phyloP scores from a whole-genome alignment of 148 eudicot genomes.

The Fagopyrum esculentum region DNA sequence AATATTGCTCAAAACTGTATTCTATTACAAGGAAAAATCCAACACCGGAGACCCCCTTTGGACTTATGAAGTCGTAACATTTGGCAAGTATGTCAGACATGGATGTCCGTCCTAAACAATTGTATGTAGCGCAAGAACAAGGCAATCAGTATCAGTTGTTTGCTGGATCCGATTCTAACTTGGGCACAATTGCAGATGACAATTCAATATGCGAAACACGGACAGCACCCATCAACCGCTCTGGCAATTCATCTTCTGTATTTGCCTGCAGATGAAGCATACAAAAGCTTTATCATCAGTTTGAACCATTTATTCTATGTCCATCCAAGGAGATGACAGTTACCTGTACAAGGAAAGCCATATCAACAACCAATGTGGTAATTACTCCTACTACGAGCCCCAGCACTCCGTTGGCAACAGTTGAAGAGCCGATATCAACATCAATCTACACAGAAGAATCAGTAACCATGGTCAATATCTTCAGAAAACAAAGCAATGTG shows the following conservation, averaged over 20 bases:
- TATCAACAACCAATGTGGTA: conserved; percentile 91
- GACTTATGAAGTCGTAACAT: background rate
- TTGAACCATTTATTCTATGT: too few species aligned
- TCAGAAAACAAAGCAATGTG: background rate
- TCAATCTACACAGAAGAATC: conserved; percentile 56
- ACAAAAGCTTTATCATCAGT: background rate
- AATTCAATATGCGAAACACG: conserved; percentile 83
- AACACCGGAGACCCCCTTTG: background rate
- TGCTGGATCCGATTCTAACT: conserved; percentile 51
- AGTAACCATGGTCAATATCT: conserved; percentile 12
- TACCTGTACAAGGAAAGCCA: conserved; percentile 99
- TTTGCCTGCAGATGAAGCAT: conserved; percentile 46
- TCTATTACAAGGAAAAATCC: background rate
- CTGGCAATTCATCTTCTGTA: conserved; percentile 75
- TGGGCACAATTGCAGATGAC: conserved; percentile 79
- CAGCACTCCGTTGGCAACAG: conserved; percentile 98
- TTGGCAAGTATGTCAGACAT: conserved; percentile 7
- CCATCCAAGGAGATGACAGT: background rate
- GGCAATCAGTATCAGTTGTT: conserved; percentile 14
- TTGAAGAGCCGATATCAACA: conserved; percentile 96
- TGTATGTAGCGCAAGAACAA: background rate
- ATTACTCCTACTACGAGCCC: conserved; percentile 96
- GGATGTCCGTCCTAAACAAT: background rate
- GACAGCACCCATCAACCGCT: conserved; percentile 82
- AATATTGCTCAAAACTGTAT: conserved; percentile 7